A percentile compares a stretch with the other conserved stretches of the same genome.
Evolutionary conservation across 2,329 filamentous ascomycete genomes (phyloP).

Genomic region (Pestalotiopsis fici): DNA sequence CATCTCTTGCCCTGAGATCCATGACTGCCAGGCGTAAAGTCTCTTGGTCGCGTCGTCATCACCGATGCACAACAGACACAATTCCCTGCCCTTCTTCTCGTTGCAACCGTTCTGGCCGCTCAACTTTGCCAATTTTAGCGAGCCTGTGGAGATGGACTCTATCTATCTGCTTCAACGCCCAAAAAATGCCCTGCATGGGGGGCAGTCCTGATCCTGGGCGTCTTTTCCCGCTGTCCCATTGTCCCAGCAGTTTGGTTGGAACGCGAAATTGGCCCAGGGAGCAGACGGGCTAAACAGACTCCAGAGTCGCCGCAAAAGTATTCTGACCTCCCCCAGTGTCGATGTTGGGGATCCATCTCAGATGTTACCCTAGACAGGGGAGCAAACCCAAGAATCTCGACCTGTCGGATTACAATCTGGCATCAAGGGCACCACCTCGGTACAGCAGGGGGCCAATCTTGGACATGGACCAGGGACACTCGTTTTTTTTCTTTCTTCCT

Average conservation of each 20-base stretch:
- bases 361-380: constrained; percentile 4
- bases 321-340: neutral
- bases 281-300: neutral
- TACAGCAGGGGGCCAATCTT: neutral
- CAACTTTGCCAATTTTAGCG: neutral
- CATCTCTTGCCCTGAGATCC: neutral
- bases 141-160: neutral
- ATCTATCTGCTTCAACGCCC: constrained; percentile 8
- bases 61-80: neutral
- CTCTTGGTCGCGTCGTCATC: neutral
- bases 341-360: constrained; percentile 5
- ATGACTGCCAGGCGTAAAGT: neutral
- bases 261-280: neutral
- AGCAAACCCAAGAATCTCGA: neutral
- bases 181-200: neutral
- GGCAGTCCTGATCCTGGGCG: neutral
- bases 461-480: neutral
- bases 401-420: neutral
- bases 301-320: constrained; percentile 1
- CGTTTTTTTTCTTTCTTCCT: neutral
- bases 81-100: neutral
- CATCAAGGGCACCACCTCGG: neutral
- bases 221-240: neutral
- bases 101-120: neutral
- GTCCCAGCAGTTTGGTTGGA: constrained; percentile 8